Conservation (phyloP, 495 filamentous ascomycete species). For the Parachaetomium inaequale region DNA sequence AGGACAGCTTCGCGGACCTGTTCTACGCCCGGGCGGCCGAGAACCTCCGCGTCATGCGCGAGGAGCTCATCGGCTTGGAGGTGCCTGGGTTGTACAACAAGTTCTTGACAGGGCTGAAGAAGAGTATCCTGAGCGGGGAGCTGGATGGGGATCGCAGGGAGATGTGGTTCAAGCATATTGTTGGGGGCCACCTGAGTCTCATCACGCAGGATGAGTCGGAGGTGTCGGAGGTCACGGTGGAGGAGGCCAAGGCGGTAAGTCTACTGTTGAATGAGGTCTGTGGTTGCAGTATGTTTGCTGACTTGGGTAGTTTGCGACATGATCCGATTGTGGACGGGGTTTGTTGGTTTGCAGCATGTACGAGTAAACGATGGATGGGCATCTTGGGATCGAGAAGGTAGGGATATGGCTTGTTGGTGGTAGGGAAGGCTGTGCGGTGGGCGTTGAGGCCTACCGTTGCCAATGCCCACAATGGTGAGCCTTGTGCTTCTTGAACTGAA, state of each 20-base stretch:
- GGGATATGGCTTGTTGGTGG: background rate
- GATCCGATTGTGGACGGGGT: background rate
- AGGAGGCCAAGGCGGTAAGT: conserved; percentile 63
- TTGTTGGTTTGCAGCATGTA: background rate
- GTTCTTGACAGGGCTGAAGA: conserved; percentile 67
- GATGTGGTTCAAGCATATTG: conserved; percentile 70
- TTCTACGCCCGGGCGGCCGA: conserved; percentile 75
- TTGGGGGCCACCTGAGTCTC: conserved; percentile 64
- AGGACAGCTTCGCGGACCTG: conserved; percentile 66
- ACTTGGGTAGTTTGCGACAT: conserved; percentile 6
- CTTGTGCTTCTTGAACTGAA: background rate
- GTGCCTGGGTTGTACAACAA: conserved; percentile 75
- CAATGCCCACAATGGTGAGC: background rate
- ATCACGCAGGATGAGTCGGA: conserved; percentile 61
- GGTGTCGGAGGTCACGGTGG: conserved; percentile 59
- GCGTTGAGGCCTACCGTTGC: background rate
- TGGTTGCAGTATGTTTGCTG: background rate
- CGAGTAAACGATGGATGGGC: background rate
- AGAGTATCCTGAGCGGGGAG: conserved; percentile 62
- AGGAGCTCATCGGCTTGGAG: conserved; percentile 72
- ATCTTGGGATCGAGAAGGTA: background rate
- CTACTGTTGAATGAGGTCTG: background rate
- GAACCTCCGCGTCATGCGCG: conserved; percentile 69
- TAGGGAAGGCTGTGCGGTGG: background rate
- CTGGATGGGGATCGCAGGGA: conserved; percentile 79